These are phyloP conservation scores for Mortierella sp. DNA, from an alignment of 371 early-diverging fungal species.

Conservation along the genomic window DNA sequence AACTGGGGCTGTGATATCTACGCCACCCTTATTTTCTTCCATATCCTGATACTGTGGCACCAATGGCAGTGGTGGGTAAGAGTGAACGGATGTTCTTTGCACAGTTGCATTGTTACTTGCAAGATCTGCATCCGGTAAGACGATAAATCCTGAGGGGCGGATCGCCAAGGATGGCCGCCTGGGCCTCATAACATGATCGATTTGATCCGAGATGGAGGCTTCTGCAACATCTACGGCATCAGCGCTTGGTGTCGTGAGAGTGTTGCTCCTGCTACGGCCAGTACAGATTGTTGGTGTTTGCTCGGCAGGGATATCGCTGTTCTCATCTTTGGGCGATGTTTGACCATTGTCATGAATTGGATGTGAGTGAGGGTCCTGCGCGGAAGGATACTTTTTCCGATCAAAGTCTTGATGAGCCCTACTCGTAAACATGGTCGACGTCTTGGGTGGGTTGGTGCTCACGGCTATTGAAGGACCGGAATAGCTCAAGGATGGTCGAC, in stretches of 20 bases:
- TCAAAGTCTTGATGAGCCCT: conserved; percentile 31
- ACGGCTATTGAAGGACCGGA: conserved; percentile 8
- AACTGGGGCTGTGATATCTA: neutral
- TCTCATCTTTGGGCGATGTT: conserved; percentile 10
- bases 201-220: conserved; percentile 23
- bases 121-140: neutral
- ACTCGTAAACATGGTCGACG: conserved; percentile 3
- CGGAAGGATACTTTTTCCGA: conserved; percentile 43
- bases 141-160: conserved; percentile 16
- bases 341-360: conserved; percentile 4
- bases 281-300: conserved; percentile 29
- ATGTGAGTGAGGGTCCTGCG: neutral
- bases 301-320: conserved; percentile 11
- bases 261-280: conserved; percentile 51
- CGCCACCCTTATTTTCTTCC: neutral
- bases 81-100: neutral
- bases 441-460: conserved; percentile 12
- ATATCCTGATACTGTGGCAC: conserved; percentile 28
- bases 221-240: conserved; percentile 21
- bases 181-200: conserved; percentile 45
- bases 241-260: conserved; percentile 32
- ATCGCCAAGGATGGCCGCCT: conserved; percentile 32
- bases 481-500: conserved; percentile 1
- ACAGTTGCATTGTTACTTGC: conserved; percentile 4
- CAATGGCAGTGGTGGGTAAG: conserved; percentile 23